A percentile compares a stretch with the other conserved stretches of the same genome.
phyloP scores from a whole-genome alignment of 2,329 filamentous ascomycete genomes.

The Lizonia empirigonia region DNA sequence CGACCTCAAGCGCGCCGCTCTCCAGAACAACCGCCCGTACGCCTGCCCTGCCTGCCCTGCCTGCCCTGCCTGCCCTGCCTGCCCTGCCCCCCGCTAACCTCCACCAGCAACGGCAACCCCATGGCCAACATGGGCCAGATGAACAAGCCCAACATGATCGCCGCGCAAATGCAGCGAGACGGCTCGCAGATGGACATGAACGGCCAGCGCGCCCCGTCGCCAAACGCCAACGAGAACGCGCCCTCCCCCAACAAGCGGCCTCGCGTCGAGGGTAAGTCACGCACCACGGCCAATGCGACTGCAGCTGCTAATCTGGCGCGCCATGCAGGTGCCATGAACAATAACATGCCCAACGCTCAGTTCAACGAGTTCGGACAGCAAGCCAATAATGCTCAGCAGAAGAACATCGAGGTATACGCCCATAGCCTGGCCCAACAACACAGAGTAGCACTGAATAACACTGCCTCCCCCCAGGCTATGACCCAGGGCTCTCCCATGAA shows the following conservation, averaged over 20 bases:
- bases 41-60: slow-evolving; percentile 38
- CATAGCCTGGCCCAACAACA: slow-evolving; percentile 83
- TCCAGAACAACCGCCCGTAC: slow-evolving; percentile 79
- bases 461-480: slow-evolving; percentile 77
- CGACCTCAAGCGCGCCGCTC: slow-evolving; percentile 73
- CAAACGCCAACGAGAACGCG: slow-evolving; percentile 81
- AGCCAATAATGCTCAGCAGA: slow-evolving; percentile 69
- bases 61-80: not conserved
- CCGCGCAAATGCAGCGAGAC: slow-evolving; percentile 80
- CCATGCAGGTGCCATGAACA: slow-evolving; percentile 74
- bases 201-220: slow-evolving; percentile 77
- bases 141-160: slow-evolving; percentile 63
- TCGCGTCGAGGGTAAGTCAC: slow-evolving; percentile 70
- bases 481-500: slow-evolving; percentile 88
- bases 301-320: slow-evolving; percentile 61
- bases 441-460: slow-evolving; percentile 78
- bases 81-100: slow-evolving; percentile 16
- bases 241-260: slow-evolving; percentile 91
- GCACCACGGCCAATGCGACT: slow-evolving; percentile 60
- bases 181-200: slow-evolving; percentile 86
- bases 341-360: slow-evolving; percentile 74
- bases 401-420: slow-evolving; percentile 86
- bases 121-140: slow-evolving; percentile 72
- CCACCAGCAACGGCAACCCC: slow-evolving; percentile 34
- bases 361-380: slow-evolving; percentile 67